A percentile compares a stretch with the other conserved stretches of the same genome.
phyloP scores from a whole-genome alignment of 1,284 basidiomycete species.

The Veloporphyrellus conicus region DNA sequence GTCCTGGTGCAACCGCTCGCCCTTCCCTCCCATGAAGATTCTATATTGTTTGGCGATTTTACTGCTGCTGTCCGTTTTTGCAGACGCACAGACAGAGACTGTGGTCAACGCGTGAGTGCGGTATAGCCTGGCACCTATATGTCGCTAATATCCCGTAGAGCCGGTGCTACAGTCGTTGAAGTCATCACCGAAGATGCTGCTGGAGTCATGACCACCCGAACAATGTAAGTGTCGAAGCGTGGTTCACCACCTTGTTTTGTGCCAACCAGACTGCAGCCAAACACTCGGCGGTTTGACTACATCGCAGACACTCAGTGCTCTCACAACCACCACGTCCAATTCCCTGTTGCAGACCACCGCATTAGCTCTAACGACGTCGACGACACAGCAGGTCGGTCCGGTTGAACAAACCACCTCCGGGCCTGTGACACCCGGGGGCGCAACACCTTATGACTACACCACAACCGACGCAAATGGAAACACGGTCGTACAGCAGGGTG shows the following conservation, averaged over 20 bases:
- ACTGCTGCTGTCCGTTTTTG: constrained; percentile 31
- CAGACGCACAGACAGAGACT: constrained; percentile 47
- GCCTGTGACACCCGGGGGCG: constrained; percentile 39
- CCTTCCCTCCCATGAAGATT: constrained; percentile 20
- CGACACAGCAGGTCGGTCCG: constrained; percentile 42
- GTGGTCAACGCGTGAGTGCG: constrained; percentile 41
- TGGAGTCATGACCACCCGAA: constrained; percentile 43
- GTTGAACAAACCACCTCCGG: constrained; percentile 54
- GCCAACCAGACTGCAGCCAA: constrained; percentile 20
- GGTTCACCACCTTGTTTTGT: background rate
- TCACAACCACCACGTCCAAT: constrained; percentile 27
- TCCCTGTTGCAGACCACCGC: constrained; percentile 14
- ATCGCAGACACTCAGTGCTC: constrained; percentile 19
- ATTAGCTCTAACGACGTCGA: constrained; percentile 21
- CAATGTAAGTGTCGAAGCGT: constrained; percentile 38
- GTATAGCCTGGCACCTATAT: background rate
- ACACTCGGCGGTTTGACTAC: constrained; percentile 25
- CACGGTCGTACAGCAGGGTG: constrained; percentile 42
- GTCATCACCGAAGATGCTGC: constrained; percentile 42
- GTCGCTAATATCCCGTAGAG: constrained; percentile 33
- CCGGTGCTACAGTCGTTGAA: constrained; percentile 53
- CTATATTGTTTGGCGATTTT: constrained; percentile 22
- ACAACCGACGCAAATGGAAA: constrained; percentile 56
- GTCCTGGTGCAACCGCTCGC: constrained; percentile 5
- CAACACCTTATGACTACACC: constrained; percentile 56